Evolutionary conservation across 192 early-diverging fungal species (phyloP).

Genomic region (Dissophora ornata): DNA sequence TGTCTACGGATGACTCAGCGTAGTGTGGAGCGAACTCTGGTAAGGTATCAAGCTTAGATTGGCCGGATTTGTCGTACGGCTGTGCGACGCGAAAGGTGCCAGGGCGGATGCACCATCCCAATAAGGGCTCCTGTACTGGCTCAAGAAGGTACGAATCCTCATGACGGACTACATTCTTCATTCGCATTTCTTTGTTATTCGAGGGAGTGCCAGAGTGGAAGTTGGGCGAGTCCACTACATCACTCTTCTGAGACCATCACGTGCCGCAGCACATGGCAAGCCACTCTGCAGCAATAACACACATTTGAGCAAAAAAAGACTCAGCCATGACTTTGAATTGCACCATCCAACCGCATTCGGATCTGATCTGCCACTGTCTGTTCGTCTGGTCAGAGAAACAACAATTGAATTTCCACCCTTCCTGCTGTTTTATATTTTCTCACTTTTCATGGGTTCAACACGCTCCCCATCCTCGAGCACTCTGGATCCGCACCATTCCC

Average conservation of each 20-base stretch:
- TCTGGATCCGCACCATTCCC: conserved; percentile 24
- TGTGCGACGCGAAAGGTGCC: conserved; percentile 40
- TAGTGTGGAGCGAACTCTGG: background rate
- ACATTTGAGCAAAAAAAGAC: too few relatives aligned
- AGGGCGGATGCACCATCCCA: conserved; percentile 34
- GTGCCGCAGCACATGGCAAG: too few relatives aligned
- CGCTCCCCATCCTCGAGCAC: conserved; percentile 21
- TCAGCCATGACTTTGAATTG: too few relatives aligned
- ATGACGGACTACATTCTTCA: conserved; percentile 2
- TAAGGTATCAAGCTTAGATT: too few relatives aligned
- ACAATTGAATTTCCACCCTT: too few relatives aligned
- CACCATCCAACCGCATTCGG: too few relatives aligned
- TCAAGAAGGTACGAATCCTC: conserved; percentile 17
- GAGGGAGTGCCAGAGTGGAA: too few relatives aligned
- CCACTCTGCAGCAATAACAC: too few relatives aligned
- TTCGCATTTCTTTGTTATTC: conserved; percentile 10
- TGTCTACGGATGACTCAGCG: background rate
- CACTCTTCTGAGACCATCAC: background rate
- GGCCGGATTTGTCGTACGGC: conserved; percentile 19
- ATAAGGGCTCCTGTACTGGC: conserved; percentile 6
- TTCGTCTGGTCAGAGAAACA: too few relatives aligned
- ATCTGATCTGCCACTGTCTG: too few relatives aligned
- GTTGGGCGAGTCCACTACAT: too few relatives aligned
- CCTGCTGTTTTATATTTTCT: background rate
- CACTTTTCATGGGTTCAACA: conserved; percentile 42